Conservation (phyloP, 2,329 filamentous ascomycete species). For the Paraconiothyrium sp. region DNA sequence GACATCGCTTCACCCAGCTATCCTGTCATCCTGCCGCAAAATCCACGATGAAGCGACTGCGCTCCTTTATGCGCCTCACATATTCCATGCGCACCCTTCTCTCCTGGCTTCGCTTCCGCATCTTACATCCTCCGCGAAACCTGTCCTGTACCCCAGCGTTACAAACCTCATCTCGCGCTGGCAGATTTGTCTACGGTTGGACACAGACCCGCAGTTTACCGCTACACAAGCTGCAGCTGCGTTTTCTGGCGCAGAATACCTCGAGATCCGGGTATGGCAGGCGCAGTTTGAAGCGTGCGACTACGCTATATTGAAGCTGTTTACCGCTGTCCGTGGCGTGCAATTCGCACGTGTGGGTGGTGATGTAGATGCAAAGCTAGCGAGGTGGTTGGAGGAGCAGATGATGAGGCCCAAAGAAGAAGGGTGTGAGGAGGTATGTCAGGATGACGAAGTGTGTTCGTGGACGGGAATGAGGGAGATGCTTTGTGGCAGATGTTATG, state of each 20-base stretch:
- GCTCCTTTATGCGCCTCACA: conserved; percentile 60
- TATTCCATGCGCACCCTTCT: conserved; percentile 60
- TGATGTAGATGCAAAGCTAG: conserved; percentile 53
- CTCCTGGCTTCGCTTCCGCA: conserved; percentile 58
- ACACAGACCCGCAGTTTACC: conserved; percentile 60
- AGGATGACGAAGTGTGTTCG: conserved; percentile 3
- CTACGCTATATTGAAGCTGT: conserved; percentile 54
- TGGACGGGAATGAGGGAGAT: conserved; percentile 6
- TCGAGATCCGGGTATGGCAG: conserved; percentile 62
- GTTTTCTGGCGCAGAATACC: conserved; percentile 57
- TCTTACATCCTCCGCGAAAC: conserved; percentile 47
- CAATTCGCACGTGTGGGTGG: conserved; percentile 54
- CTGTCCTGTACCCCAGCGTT: conserved; percentile 46
- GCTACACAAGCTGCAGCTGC: conserved; percentile 49
- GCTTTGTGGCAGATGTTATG: conserved; percentile 14
- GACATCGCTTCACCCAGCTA: conserved; percentile 46
- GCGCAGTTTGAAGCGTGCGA: conserved; percentile 49
- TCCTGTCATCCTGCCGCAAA: conserved; percentile 54
- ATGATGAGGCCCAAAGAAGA: conserved; percentile 52
- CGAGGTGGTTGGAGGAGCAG: conserved; percentile 55
- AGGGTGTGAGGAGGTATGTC: conserved; percentile 8
- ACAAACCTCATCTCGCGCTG: conserved; percentile 54
- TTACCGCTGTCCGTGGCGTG: conserved; percentile 59
- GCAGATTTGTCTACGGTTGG: conserved; percentile 58
- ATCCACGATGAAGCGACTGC: conserved; percentile 53